A percentile compares a stretch with the other conserved stretches of the same genome.
phyloP scores from a whole-genome alignment of 1,139 yeast genomes.

The Taphrina deformans region DNA sequence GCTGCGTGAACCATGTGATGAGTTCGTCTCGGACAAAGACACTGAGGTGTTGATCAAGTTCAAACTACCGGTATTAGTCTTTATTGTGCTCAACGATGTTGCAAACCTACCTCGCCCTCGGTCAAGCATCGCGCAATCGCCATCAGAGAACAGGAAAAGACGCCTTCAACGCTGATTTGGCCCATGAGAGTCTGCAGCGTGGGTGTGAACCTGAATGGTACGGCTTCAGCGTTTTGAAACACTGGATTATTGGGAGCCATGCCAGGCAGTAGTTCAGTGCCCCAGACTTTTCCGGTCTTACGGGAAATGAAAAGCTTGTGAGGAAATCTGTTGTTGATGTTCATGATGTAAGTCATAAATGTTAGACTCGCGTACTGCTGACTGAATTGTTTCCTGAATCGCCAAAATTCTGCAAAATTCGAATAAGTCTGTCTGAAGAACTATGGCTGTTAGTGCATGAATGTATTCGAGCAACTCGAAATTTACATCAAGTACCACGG shows the following conservation, averaged over 20 bases:
- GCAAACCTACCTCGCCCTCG: constrained; percentile 80
- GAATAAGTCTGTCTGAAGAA: constrained; percentile 64
- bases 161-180: constrained; percentile 86
- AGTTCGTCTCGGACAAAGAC: constrained; percentile 94
- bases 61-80: constrained; percentile 35
- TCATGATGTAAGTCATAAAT: constrained; percentile 91
- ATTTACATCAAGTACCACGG: constrained; percentile 65
- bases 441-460: constrained; percentile 28
- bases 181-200: constrained; percentile 93
- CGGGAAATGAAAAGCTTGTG: constrained; percentile 83
- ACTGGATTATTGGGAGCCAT: constrained; percentile 63
- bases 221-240: constrained; percentile 90
- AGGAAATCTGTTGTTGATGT: constrained; percentile 90
- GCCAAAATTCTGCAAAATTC: constrained; percentile 91
- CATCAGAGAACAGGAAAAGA: constrained; percentile 80
- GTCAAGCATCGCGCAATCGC: constrained; percentile 83
- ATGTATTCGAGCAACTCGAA: constrained; percentile 31
- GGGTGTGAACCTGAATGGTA: constrained; percentile 95
- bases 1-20: constrained; percentile 83
- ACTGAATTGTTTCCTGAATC: constrained; percentile 91
- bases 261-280: constrained; percentile 93
- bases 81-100: constrained; percentile 25
- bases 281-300: constrained; percentile 86
- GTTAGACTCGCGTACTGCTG: constrained; percentile 95
- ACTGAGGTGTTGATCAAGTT: constrained; percentile 54